phyloP scores from a whole-genome alignment of 1,284 basidiomycete genomes.

The Apiotrichum montevideense region DNA sequence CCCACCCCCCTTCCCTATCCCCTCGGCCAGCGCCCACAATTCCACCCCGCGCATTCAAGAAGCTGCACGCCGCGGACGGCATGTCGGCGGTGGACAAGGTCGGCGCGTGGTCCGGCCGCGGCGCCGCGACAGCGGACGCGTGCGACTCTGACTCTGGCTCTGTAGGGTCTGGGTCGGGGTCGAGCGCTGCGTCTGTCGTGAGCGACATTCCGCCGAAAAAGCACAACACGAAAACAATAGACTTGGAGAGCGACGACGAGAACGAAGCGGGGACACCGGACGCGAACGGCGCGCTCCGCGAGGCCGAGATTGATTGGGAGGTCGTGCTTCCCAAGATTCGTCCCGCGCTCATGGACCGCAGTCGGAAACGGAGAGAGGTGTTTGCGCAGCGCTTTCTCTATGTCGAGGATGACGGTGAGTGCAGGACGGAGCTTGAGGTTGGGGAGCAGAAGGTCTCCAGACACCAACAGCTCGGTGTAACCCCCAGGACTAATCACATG shows the following conservation, averaged over 20 bases:
- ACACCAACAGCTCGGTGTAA: too few relatives aligned
- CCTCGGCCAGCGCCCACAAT: too few relatives aligned
- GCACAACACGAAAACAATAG: too few relatives aligned
- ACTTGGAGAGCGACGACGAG: slow-evolving; percentile 22
- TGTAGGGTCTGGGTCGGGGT: background rate
- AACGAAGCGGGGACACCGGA: slow-evolving; percentile 10
- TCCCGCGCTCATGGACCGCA: slow-evolving; percentile 26
- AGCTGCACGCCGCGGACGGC: slow-evolving; percentile 36
- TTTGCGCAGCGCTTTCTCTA: slow-evolving; percentile 34
- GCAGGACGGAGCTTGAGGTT: too few relatives aligned
- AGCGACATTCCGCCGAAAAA: background rate
- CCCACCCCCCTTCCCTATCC: too few relatives aligned
- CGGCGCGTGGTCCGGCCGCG: slow-evolving; percentile 42
- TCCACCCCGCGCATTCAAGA: slow-evolving; percentile 21
- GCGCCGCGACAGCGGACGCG: slow-evolving; percentile 18
- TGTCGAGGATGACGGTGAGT: slow-evolving; percentile 36
- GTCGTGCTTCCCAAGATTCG: slow-evolving; percentile 26
- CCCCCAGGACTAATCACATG: too few relatives aligned
- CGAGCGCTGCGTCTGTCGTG: slow-evolving; percentile 1
- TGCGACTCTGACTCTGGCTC: slow-evolving; percentile 33
- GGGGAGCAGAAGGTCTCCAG: too few relatives aligned
- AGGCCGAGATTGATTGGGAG: slow-evolving; percentile 36
- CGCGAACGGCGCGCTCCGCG: slow-evolving; percentile 7
- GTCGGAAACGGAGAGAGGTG: slow-evolving; percentile 31
- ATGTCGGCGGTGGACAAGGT: slow-evolving; percentile 42